phyloP scores from a whole-genome alignment of 352 stramenopile species.

The Pythium pyrilobum region DNA sequence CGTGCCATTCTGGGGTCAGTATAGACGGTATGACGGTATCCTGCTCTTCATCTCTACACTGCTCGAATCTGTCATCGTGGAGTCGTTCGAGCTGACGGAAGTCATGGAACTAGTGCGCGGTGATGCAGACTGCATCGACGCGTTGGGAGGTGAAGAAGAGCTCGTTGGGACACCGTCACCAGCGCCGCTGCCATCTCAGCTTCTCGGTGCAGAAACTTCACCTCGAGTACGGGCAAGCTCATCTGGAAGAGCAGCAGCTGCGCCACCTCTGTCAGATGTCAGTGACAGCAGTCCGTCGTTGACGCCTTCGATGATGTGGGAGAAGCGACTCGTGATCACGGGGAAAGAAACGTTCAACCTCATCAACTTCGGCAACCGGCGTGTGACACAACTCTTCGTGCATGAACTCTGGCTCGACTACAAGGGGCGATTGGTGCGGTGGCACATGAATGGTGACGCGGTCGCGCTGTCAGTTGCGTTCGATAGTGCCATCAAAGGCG shows the following conservation, averaged over 20 bases:
- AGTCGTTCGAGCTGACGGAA: constrained; percentile 68
- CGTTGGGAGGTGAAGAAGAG: constrained; percentile 27
- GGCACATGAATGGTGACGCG: constrained; percentile 79
- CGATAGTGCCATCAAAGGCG: constrained; percentile 51
- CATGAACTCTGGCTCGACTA: constrained; percentile 83
- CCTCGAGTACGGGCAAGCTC: not conserved
- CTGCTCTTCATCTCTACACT: constrained; percentile 81
- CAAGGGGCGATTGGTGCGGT: constrained; percentile 76
- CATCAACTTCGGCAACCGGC: constrained; percentile 45
- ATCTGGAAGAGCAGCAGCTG: not conserved
- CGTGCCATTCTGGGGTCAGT: constrained; percentile 83
- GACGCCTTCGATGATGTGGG: constrained; percentile 58
- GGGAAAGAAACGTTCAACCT: constrained; percentile 82
- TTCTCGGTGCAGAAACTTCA: constrained; percentile 8
- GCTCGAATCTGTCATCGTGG: constrained; percentile 65
- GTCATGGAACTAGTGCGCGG: constrained; percentile 69
- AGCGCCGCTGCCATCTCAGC: constrained; percentile 9
- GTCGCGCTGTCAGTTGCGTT: constrained; percentile 79
- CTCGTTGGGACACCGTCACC: constrained; percentile 5
- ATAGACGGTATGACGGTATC: constrained; percentile 74
- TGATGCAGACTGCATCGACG: constrained; percentile 61
- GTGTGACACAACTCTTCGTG: constrained; percentile 79
- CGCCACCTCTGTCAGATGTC: not conserved
- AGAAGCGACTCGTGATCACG: constrained; percentile 69
- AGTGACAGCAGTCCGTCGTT: constrained; percentile 16